Evolutionary conservation across 139 green algal genomes (phyloP), one percentile per base, ranked within the genome.

Genomic region (Diplosphaera chodatii): DNA sequence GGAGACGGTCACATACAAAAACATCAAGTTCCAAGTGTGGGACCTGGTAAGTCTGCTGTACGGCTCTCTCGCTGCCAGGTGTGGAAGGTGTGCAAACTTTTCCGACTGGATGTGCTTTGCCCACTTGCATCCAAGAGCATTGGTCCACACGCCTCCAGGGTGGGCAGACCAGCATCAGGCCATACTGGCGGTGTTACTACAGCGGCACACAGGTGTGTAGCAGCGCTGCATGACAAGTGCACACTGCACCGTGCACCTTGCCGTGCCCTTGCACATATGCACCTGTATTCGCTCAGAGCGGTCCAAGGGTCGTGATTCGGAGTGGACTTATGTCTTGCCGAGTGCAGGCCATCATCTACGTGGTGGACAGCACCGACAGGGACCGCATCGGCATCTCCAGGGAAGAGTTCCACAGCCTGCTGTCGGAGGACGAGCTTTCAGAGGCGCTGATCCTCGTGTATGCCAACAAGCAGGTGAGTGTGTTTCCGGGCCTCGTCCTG

Each of bases 151-250:
- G 3, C 48, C 13, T 25, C n/a, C n/a, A 59, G 48, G 90, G 90
- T 65, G 95, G 91, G 22, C 91, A 97, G 80, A 97, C 91, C 0
- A 93, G 84, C 67, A 97, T 98, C 66, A 83, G 96, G 20, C 96
- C 96, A 4, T 99, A 99, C 83, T 99, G 96, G 96, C 80, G 96
- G 28, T 99, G 94, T 77, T 99, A 98, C 81, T 99, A 95, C 78
- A 95, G 94, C 18, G 97, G 97, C 88, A 97, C 93, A 28, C 85
- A 89, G 76, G 85, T 78, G 41, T 34, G 20, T 22, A 30, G 59
- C n/a, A n/a, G n/a, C n/a, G n/a, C n/a, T n/a, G n/a, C n/a, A n/a
- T n/a, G n/a, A n/a, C n/a, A n/a, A n/a, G n/a, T n/a, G n/a, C n/a
- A n/a, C 27, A 66, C 59, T 27, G 3, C 4, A 66, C 27, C 27